Conservation (phyloP, 257 asterid species). For the Penstemon newberryi region DNA sequence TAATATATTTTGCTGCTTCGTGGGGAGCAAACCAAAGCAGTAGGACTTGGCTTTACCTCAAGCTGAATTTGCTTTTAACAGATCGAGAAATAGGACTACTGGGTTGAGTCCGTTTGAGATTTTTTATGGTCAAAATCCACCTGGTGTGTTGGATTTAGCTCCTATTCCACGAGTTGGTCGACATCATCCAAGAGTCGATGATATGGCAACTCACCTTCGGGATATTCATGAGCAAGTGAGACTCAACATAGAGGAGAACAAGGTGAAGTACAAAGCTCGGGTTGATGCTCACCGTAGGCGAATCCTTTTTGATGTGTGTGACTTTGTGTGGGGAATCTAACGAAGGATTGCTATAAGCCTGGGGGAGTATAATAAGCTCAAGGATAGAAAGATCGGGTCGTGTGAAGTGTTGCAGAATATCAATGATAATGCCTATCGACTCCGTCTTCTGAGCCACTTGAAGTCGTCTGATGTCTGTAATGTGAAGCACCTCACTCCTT, state of each 20-base stretch:
- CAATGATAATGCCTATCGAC: background rate
- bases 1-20: background rate
- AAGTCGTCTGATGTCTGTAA: background rate
- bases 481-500: background rate
- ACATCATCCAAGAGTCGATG: background rate
- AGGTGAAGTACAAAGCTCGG: background rate
- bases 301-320: background rate
- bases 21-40: background rate
- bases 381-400: background rate
- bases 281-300: background rate
- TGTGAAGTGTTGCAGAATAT: background rate
- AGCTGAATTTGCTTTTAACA: constrained; percentile 19
- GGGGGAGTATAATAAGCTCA: background rate
- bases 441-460: background rate
- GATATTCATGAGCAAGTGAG: background rate
- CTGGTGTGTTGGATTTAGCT: background rate
- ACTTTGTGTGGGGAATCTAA: background rate
- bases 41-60: background rate
- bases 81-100: background rate
- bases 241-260: background rate
- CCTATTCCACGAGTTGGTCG: background rate
- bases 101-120: background rate
- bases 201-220: background rate
- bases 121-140: background rate
- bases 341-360: background rate